Base-by-base conservation (phyloP, 805 yeast species). In the Candida pseudofarinosa region DNA sequence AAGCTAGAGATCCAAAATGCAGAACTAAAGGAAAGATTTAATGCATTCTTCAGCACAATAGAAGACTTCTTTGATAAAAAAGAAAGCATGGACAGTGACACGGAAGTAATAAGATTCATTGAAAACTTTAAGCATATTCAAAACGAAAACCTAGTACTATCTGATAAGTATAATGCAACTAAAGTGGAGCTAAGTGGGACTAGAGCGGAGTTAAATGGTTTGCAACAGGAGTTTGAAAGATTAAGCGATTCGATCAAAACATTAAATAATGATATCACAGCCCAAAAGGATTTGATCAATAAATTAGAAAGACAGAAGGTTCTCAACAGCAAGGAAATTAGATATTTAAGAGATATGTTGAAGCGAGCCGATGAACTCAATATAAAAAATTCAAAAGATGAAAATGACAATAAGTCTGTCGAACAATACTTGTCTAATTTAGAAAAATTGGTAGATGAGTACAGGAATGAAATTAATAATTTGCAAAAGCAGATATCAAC, bases 291-390 rank as follows among this genome's bases (percentile, higher is more conserved):
- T 4, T 39, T 45, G 14, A 49, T 65, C 13, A 56, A 59, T 46
- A 60, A 81, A 42, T 55, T 77, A 4, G 77, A 78, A 38, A 73
- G 76, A 41, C 82, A 80, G 44, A 71, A 71, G 40, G 53, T 65
- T 2, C 62, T 83, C 35, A 74, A 81, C n/a, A 53, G 65, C 18
- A 79, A 77, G 47, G 90, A 85, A 53, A 73, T 81, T 20, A 77
- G 71, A 41, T 71, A 80, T 44, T 61, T 85, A 41, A 67, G 85
- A 45, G 69, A 69, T 33, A 83, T 80, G 58, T 56, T 84, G 39
- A 74, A 79, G 41, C 72, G 71, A 23, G 55, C 77, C 37, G 82
- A 77, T 45, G 53, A 53, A 10, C 38, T 60, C 32, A 44, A 56
- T 10, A 51, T 55, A 33, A 56, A 57, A 16, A 49, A 45, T 39